These are phyloP conservation scores for Orbilia brochopaga DNA, from an alignment of 2,329 filamentous ascomycete genomes.

Conservation along the genomic window DNA sequence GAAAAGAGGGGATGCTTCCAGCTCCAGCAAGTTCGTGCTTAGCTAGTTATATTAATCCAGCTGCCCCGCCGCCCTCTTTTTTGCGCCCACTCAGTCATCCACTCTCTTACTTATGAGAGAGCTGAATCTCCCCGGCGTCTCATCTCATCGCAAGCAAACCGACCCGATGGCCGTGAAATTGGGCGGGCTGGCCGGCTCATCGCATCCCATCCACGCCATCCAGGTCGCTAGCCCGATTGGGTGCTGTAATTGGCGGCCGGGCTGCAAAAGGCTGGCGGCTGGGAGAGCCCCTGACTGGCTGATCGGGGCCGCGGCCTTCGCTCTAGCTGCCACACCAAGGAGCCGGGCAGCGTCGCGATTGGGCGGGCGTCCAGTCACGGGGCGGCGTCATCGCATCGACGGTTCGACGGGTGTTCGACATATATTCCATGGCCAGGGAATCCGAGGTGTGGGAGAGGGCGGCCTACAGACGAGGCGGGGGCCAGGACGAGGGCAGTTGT, in stretches of 20 bases:
- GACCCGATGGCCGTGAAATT: conserved; percentile 16
- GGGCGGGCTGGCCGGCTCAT: conserved; percentile 19
- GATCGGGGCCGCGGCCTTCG: background rate
- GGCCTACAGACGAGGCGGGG: background rate
- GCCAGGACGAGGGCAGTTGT: too few relatives aligned
- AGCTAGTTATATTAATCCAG: background rate
- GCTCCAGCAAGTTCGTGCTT: background rate
- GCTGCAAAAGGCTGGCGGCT: conserved; percentile 30
- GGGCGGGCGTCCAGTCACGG: background rate
- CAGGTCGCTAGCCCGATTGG: background rate
- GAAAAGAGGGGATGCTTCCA: conserved; percentile 13
- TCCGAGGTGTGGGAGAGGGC: background rate
- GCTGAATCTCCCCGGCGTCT: background rate
- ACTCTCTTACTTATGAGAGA: background rate
- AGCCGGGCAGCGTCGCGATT: background rate
- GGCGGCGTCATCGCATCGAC: background rate
- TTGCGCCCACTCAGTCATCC: conserved; percentile 7
- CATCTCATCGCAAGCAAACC: conserved; percentile 27
- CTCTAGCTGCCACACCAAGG: background rate
- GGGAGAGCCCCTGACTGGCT: conserved; percentile 14
- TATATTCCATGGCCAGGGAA: background rate
- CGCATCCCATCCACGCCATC: background rate
- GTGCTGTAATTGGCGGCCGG: background rate
- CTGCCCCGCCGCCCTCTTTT: conserved; percentile 45
- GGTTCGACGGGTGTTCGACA: background rate